Evolutionary conservation across 2,329 filamentous ascomycete species (phyloP), one percentile per base, ranked within the genome.

Genomic region (Colletotrichum eremochloae): DNA sequence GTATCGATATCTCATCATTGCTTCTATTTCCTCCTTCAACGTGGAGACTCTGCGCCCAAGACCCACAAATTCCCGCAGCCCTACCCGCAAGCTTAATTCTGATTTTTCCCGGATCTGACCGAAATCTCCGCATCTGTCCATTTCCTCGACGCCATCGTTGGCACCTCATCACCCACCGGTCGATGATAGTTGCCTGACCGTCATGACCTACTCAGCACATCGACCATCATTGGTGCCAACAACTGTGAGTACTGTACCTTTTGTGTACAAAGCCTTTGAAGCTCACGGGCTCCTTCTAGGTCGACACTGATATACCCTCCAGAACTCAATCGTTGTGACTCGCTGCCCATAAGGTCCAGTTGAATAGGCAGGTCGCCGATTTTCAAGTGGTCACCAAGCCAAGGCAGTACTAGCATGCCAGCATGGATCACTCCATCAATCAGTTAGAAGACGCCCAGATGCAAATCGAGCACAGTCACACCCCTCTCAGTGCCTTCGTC

Each of bases 81-180:
- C 65, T 71, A 68, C 69, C 69, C 69, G 69, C 58, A 42, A 71
- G 69, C 58, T 68, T 71, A 71, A 60, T 68, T 58, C 58, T 53
- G 53, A 63, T 44, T 71, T 68, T 71, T 66, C 58, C 48, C 62
- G 42, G 65, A 63, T 58, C 38, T 60, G 52, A 48, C 68, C 60
- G 44, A 60, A 60, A 52, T 44, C 44, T 71, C 38, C 53, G 6
- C 50, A 12, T 44, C 29, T 53, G 29, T 20, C 44, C 36, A 58
- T 58, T 44, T 46, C 64, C 52, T 58, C 65, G n/a, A 31, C 53
- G 53, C 38, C 48, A 15, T 18, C n/a, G 15, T 33, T 56, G 6
- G 9, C 53, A 40, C 12, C 29, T 15, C 29, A 1, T 33, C 42
- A 44, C 61, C n/a, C 18, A 36, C 11, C 46, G 14, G 11, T 8